These are phyloP conservation scores for Curvularia eragrostidis DNA, from an alignment of 2,329 filamentous ascomycete genomes.

Conservation along the genomic window DNA sequence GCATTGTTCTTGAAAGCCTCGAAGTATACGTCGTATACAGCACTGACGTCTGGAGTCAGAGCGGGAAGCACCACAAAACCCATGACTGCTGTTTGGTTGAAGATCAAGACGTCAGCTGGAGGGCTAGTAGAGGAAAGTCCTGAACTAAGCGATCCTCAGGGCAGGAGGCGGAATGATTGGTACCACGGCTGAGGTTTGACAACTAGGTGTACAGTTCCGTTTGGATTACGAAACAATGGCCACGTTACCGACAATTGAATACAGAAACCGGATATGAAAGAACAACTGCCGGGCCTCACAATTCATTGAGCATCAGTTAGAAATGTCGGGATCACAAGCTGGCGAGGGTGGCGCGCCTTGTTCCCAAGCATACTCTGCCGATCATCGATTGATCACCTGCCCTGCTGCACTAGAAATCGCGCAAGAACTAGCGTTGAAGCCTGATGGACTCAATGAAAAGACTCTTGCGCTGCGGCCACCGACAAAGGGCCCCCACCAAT, in stretches of 20 bases:
- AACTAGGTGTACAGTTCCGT: neutral
- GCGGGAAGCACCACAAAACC: slow-evolving; percentile 55
- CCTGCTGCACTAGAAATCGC: neutral
- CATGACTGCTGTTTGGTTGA: slow-evolving; percentile 18
- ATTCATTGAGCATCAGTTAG: slow-evolving; percentile 4
- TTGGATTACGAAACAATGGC: neutral
- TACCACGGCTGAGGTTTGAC: neutral
- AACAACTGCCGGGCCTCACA: neutral
- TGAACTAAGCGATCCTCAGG: neutral
- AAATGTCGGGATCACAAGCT: slow-evolving; percentile 4
- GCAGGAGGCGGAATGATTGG: neutral
- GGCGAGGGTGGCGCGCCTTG: neutral
- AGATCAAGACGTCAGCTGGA: neutral
- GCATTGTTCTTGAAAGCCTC: slow-evolving; percentile 54
- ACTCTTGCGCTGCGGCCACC: slow-evolving; percentile 14
- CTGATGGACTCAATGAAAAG: neutral
- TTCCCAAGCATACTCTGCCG: neutral
- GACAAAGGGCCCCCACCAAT: neutral
- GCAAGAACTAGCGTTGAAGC: slow-evolving; percentile 5
- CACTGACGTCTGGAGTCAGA: slow-evolving; percentile 56
- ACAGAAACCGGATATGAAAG: neutral
- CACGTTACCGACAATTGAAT: neutral
- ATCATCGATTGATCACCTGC: neutral
- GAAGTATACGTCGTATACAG: slow-evolving; percentile 58
- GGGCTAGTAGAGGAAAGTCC: neutral